phyloP scores from a whole-genome alignment of 345 rosid genomes.

The Turnera subulata region DNA sequence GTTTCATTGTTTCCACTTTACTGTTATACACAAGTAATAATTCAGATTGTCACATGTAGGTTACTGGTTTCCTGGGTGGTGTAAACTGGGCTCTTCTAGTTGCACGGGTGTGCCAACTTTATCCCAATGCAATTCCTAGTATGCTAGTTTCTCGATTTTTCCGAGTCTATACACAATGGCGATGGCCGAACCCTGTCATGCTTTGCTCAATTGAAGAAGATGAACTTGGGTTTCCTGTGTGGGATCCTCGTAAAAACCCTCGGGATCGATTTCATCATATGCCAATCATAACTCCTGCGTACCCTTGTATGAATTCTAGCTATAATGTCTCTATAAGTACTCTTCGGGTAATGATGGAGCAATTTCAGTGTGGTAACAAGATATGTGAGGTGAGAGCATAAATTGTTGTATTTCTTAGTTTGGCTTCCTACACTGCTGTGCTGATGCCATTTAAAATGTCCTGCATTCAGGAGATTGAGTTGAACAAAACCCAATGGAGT shows the following conservation, averaged over 20 bases:
- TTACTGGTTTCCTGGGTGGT: constrained; percentile 76
- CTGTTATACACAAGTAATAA: background rate
- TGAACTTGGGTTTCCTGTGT: constrained; percentile 57
- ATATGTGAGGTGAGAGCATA: constrained; percentile 45
- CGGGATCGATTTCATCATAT: constrained; percentile 61
- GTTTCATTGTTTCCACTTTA: background rate
- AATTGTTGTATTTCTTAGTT: background rate
- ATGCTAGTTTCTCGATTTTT: constrained; percentile 69
- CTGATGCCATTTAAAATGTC: constrained; percentile 9
- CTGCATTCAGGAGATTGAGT: constrained; percentile 50
- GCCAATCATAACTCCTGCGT: constrained; percentile 83
- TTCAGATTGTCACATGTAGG: constrained; percentile 30
- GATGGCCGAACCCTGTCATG: constrained; percentile 88
- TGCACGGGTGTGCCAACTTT: constrained; percentile 72
- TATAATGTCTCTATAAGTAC: constrained; percentile 75
- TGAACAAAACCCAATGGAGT: constrained; percentile 59
- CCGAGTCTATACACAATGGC: constrained; percentile 66
- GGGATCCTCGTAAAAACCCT: constrained; percentile 70
- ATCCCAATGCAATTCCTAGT: constrained; percentile 72
- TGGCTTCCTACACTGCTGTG: constrained; percentile 1
- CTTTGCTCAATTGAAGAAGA: constrained; percentile 64
- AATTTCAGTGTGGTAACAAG: constrained; percentile 56
- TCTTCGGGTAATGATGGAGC: constrained; percentile 66
- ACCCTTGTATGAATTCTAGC: constrained; percentile 82
- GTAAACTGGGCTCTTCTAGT: constrained; percentile 76